These are phyloP conservation scores for Casuarina cunninghamiana DNA, from an alignment of 306 rosid species.

Conservation along the genomic window DNA sequence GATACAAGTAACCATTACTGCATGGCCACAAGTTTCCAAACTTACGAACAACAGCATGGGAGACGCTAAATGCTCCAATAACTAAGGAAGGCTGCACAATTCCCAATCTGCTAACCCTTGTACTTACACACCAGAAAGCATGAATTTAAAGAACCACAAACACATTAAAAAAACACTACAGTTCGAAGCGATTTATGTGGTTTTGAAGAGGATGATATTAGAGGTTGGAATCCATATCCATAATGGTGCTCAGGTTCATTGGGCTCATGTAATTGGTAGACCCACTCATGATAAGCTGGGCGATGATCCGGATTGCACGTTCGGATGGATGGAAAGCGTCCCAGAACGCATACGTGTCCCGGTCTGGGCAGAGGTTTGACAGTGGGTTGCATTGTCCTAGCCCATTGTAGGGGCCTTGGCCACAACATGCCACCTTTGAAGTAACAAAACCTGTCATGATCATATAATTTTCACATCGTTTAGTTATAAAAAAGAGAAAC, in stretches of 20 bases:
- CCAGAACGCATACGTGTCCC: constrained; percentile 48
- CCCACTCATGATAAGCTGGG: constrained; percentile 38
- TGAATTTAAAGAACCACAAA: no score
- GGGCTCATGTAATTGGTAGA: constrained; percentile 44
- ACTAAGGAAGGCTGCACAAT: no score
- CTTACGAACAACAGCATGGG: no score
- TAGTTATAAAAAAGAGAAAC: not conserved
- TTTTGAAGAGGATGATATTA: not conserved
- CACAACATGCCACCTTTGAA: constrained; percentile 66
- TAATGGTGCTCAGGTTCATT: constrained; percentile 57
- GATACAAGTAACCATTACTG: no score
- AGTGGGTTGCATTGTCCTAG: constrained; percentile 37
- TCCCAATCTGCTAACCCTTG: no score
- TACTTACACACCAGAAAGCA: no score
- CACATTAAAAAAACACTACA: no score
- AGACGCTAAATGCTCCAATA: no score
- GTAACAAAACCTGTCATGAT: constrained; percentile 47
- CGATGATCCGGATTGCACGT: constrained; percentile 45
- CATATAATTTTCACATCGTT: not conserved
- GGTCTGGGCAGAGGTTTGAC: constrained; percentile 50
- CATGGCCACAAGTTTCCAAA: no score
- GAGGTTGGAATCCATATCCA: constrained; percentile 44
- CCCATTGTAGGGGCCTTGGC: constrained; percentile 74
- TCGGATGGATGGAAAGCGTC: constrained; percentile 62
- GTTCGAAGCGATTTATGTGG: no score